Conservation (phyloP, 441 rosid genomes). For the Erodium chrysanthum region DNA sequence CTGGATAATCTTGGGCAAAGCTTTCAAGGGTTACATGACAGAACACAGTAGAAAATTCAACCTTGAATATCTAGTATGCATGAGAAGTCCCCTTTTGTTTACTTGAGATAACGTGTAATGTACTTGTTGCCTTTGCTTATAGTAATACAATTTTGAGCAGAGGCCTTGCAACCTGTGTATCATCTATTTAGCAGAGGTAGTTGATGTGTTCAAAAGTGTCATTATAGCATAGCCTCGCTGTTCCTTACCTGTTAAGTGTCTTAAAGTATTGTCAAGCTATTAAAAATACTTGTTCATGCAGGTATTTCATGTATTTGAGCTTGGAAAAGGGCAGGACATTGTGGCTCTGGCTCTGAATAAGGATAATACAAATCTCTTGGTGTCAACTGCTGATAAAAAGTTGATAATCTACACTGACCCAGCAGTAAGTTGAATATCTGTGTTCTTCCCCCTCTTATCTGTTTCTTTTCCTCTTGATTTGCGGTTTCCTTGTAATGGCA, state of each 20-base stretch:
- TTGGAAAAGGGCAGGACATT: conserved; percentile 69
- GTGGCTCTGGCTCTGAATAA: conserved; percentile 67
- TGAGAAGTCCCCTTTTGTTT: too few relatives aligned
- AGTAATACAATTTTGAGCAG: not conserved
- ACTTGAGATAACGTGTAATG: not conserved
- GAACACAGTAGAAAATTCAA: not conserved
- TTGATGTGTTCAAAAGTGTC: not conserved
- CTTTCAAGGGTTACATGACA: not conserved
- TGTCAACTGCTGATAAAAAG: conserved; percentile 87
- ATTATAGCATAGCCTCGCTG: not conserved
- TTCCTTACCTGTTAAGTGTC: not conserved
- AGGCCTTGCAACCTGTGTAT: not conserved
- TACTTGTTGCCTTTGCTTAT: not conserved
- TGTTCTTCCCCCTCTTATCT: not conserved
- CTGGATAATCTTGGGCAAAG: not conserved
- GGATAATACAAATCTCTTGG: conserved; percentile 84
- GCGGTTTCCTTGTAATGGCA: not conserved
- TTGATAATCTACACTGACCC: conserved; percentile 91
- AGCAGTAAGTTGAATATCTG: conserved; percentile 49
- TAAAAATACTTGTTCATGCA: conserved; percentile 27
- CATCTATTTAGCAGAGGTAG: not conserved
- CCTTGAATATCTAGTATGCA: not conserved
- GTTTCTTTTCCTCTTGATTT: not conserved
- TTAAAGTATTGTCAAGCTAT: not conserved
- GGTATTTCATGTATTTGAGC: conserved; percentile 71